These are phyloP conservation scores for Eimeria nieschulzi DNA, from an alignment of 169 alveolate species.

Conservation along the genomic window DNA sequence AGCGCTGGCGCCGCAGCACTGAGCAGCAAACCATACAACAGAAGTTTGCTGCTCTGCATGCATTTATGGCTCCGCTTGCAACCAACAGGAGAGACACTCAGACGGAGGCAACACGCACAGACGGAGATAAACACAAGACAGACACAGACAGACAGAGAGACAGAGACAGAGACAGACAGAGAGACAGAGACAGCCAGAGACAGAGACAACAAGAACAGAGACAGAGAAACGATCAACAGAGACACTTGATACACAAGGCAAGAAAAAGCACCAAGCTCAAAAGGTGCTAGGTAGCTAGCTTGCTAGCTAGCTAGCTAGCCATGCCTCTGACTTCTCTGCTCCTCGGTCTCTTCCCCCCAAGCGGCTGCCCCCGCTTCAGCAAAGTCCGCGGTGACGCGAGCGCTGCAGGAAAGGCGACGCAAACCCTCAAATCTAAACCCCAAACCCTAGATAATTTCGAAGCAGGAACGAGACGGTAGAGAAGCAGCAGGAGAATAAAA, in stretches of 20 bases:
- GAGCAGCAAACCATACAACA: background rate
- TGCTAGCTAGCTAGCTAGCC: background rate
- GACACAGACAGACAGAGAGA: background rate
- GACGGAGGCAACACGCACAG: too few relatives aligned
- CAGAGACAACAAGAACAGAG: background rate
- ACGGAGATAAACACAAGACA: background rate
- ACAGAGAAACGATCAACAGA: background rate
- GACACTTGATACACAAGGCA: background rate
- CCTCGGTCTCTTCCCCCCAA: slow-evolving; percentile 12
- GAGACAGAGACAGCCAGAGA: background rate
- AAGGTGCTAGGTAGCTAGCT: background rate
- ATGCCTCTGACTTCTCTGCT: background rate
- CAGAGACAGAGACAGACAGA: background rate
- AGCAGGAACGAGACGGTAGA: too few relatives aligned
- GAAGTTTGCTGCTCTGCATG: background rate
- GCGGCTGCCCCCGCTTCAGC: background rate
- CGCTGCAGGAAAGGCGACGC: too few relatives aligned
- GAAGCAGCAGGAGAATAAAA: too few relatives aligned
- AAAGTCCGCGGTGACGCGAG: background rate
- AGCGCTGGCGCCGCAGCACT: background rate
- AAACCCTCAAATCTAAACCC: too few relatives aligned
- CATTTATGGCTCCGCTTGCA: background rate
- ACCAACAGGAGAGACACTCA: background rate
- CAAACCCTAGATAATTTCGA: too few relatives aligned
- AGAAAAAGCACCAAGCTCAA: too few relatives aligned